Percentiles rank a stretch among this genome's conserved stretches.
phyloP scores from a whole-genome alignment of 352 stramenopile genomes.

The Phytophthora nicotianae region DNA sequence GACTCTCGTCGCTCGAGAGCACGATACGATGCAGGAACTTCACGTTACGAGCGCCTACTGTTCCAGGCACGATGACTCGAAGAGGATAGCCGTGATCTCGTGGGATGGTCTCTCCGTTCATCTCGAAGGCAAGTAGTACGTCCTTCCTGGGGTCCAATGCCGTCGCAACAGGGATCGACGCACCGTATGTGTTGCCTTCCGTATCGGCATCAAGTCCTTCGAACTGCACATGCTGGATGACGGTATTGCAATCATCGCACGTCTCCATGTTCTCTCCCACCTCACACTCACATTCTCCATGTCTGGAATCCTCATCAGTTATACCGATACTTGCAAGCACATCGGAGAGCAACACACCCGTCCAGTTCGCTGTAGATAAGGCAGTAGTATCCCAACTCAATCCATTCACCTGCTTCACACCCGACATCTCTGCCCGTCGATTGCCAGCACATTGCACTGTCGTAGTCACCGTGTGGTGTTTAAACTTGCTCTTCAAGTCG shows the following conservation, averaged over 20 bases:
- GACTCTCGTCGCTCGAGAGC: slow-evolving; percentile 77
- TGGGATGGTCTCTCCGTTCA: slow-evolving; percentile 95
- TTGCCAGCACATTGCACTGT: slow-evolving; percentile 99
- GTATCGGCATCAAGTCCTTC: slow-evolving; percentile 81
- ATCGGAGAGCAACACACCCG: slow-evolving; percentile 92
- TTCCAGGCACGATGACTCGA: slow-evolving; percentile 95
- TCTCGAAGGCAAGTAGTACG: slow-evolving; percentile 98
- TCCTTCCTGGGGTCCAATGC: slow-evolving; percentile 95
- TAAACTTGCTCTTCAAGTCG: slow-evolving; percentile 95
- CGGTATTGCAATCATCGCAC: slow-evolving; percentile 62
- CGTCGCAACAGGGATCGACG: slow-evolving; percentile 94
- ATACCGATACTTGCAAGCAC: slow-evolving; percentile 91
- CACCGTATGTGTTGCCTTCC: slow-evolving; percentile 86
- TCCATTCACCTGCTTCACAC: slow-evolving; percentile 89
- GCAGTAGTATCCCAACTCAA: slow-evolving; percentile 87
- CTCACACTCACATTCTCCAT: slow-evolving; percentile 54
- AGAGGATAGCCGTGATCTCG: slow-evolving; percentile 97
- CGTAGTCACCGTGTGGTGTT: slow-evolving; percentile 90
- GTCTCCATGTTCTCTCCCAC: slow-evolving; percentile 59
- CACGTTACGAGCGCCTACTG: slow-evolving; percentile 94
- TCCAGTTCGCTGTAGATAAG: slow-evolving; percentile 96
- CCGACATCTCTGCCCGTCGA: slow-evolving; percentile 93
- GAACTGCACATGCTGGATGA: slow-evolving; percentile 89
- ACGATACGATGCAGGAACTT: slow-evolving; percentile 97
- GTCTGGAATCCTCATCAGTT: slow-evolving; percentile 67